Evolutionary conservation across 2,329 filamentous ascomycete genomes (phyloP).

Genomic region (Nectriaceae sp.): DNA sequence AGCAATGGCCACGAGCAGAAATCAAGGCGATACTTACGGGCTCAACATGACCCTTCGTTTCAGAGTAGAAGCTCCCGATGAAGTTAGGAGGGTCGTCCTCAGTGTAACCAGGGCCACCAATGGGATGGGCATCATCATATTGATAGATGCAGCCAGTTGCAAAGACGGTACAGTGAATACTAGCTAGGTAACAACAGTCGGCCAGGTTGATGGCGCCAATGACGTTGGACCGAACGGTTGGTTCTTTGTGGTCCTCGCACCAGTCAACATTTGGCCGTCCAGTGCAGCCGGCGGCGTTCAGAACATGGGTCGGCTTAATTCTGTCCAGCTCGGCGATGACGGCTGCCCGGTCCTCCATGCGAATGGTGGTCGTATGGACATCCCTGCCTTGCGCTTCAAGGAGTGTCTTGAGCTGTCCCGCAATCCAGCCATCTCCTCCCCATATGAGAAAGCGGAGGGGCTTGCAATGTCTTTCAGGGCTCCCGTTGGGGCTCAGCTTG

Average conservation of each 20-base stretch:
- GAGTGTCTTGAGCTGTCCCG: slow-evolving; percentile 60
- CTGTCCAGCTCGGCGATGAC: slow-evolving; percentile 58
- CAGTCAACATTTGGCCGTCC: slow-evolving; percentile 66
- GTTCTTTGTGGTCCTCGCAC: slow-evolving; percentile 70
- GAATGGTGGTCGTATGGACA: slow-evolving; percentile 60
- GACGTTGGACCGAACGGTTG: slow-evolving; percentile 67
- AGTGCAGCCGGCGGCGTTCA: slow-evolving; percentile 67
- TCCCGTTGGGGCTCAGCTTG: neutral
- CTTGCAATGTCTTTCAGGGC: neutral
- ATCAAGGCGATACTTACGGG: slow-evolving; percentile 25
- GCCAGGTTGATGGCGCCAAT: slow-evolving; percentile 65
- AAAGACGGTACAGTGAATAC: slow-evolving; percentile 65
- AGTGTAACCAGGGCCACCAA: slow-evolving; percentile 59
- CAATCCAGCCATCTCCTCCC: slow-evolving; percentile 65
- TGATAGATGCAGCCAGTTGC: slow-evolving; percentile 70
- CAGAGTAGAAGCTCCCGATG: slow-evolving; percentile 67
- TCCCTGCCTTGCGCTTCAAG: slow-evolving; percentile 62
- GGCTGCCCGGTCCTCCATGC: slow-evolving; percentile 64
- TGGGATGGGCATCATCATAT: slow-evolving; percentile 61
- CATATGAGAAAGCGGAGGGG: slow-evolving; percentile 61
- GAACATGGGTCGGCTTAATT: slow-evolving; percentile 65
- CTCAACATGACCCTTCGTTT: slow-evolving; percentile 67
- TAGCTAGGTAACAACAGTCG: slow-evolving; percentile 59
- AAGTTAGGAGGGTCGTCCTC: slow-evolving; percentile 68
- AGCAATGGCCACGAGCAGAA: neutral